Evolutionary conservation across 306 rosid species (phyloP), one percentile per base, ranked within the genome.

Genomic region (Quercus robur): DNA sequence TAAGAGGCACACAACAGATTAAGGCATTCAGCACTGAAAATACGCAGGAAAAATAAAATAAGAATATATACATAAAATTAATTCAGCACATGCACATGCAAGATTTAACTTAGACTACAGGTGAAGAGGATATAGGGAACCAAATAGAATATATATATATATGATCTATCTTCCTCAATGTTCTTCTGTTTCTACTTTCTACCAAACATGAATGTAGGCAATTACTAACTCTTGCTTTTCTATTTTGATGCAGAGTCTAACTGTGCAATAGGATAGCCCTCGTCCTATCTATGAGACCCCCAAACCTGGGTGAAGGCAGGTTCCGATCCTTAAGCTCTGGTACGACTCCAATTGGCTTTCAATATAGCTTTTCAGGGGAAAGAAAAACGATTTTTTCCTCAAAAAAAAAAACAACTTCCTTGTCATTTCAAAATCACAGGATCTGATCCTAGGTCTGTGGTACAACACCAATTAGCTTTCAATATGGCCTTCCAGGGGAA

Each of bases 1-100:
- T 46, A 73, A 41, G 58, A 77, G 70, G 57, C 59, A 73, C 80
- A 76, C 14, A 46, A 63, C 56, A 61, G 35, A 77, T 20, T 77
- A 67, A 49, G 54, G 54, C 15, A 10, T 49, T 49, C 15, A 75
- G 78, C 20, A 41, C 30, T 55, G 67, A 12, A 73, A 28, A 21
- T 49, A n/a, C 25, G 70, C 5, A 56, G 74, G 78, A 67, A 52
- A 77, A 49, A 67, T 75, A 71, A 71, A 77, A 56, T 62, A 61
- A 25, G n/a, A 51, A 41, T n/a, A 61, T 72, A 55, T 46, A 56
- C 56, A 35, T 38, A 19, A 44, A 33, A 87, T 55, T 80, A 51
- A 75, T 3, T 30, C 26, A 2, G 72, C 26, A 33, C 35, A 7
- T 2, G 13, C 72, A 35, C 46, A 64, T 17, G 31, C 30, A 31